Evolutionary conservation across 257 asterid species (phyloP), one percentile per base, ranked within the genome.

Genomic region (Eucommia ulmoides): DNA sequence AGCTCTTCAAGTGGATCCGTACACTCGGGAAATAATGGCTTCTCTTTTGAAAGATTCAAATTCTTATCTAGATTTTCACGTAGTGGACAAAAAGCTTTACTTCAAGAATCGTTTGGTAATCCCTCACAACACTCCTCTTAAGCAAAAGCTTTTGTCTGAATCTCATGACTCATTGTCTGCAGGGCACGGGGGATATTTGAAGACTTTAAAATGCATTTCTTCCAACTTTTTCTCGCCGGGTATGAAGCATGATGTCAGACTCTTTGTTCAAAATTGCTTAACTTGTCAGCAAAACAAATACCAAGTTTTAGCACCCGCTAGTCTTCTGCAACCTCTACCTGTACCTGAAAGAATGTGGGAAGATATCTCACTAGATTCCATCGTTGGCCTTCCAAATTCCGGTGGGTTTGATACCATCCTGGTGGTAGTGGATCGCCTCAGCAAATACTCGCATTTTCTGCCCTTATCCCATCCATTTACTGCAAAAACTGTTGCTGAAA

Each of bases 81-180:
- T 52, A 9, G 56, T 52, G 56, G 26, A 26, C 24, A 19, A 26
- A 12, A 52, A 52, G 23, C 25, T 52, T 18, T 52, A 26, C 23
- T 7, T 5, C 22, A 15, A 52, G 20, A 35, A 52, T 14, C 10
- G 23, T 2, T 33, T 52, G 23, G 25, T 52, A 6, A 21, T 52
- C 23, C 46, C 25, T 6, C 24, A 26, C 7, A 17, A 29, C 1
- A 7, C 25, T 29, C 12, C 45, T 29, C 26, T 29, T 29, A 29
- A 12, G 38, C 38, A 29, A 12, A 29, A 29, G 12, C 38, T 29
- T 5, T 5, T 29, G 7, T 29, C 38, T 29, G 38, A 29, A 7
- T 29, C 38, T 29, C 38, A 29, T 29, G 38, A 29, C 38, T 29
- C 38, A 5, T 12, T 29, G 12, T 7, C 12, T 7, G 38, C 38